Conservation (phyloP, 2,329 filamentous ascomycete genomes). For the Helicocarpus griseus region DNA sequence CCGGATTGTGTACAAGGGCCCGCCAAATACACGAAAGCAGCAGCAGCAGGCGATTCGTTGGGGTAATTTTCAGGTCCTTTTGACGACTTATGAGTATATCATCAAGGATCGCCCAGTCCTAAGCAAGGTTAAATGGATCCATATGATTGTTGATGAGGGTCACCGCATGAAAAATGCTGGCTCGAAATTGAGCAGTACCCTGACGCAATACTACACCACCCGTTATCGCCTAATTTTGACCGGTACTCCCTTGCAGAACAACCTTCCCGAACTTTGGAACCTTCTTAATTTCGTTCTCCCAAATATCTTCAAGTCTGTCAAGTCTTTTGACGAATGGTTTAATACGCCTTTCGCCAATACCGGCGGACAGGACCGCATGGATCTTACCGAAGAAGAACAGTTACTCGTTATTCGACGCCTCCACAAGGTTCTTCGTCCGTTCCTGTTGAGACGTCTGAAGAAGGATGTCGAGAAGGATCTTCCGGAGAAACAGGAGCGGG, state of each 20-base stretch:
- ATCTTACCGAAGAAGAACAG: slow-evolving; percentile 98
- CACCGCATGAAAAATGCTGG: slow-evolving; percentile 99
- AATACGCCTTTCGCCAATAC: slow-evolving; percentile 99
- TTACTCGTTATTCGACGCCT: slow-evolving; percentile 95
- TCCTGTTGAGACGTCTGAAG: slow-evolving; percentile 95
- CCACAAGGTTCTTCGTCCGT: slow-evolving; percentile 93
- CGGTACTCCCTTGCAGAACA: slow-evolving; percentile 95
- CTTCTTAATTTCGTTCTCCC: slow-evolving; percentile 97
- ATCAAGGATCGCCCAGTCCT: slow-evolving; percentile 95
- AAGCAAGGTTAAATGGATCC: slow-evolving; percentile 98
- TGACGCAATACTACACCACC: slow-evolving; percentile 89
- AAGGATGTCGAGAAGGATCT: slow-evolving; percentile 99
- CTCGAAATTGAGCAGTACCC: slow-evolving; percentile 90
- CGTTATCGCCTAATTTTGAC: slow-evolving; percentile 94
- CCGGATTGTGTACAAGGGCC: slow-evolving; percentile 94
- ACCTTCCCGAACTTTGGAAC: slow-evolving; percentile 90
- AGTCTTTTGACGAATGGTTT: slow-evolving; percentile 99
- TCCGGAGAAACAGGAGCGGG: slow-evolving; percentile 96
- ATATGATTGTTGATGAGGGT: slow-evolving; percentile 99
- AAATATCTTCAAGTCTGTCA: slow-evolving; percentile 98
- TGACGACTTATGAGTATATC: slow-evolving; percentile 98
- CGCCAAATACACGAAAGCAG: slow-evolving; percentile 74
- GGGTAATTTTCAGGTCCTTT: slow-evolving; percentile 87
- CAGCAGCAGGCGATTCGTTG: slow-evolving; percentile 91
- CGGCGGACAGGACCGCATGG: slow-evolving; percentile 96